Evolutionary conservation across 306 rosid genomes (phyloP).

Genomic region (Datisca glomerata): DNA sequence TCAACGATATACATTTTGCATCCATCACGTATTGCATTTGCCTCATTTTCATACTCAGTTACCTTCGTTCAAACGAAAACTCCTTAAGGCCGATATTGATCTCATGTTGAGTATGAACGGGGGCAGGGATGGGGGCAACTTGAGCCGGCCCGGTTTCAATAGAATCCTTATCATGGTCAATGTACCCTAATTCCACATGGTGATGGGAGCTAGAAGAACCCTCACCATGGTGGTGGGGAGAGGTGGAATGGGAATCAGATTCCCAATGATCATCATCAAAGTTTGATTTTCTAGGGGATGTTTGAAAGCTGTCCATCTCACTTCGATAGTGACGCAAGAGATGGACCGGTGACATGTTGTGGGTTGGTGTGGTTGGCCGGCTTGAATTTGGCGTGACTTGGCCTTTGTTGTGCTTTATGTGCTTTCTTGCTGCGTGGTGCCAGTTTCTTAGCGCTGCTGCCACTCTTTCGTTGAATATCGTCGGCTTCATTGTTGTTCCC

Average conservation of each 20-base stretch:
- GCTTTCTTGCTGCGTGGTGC: conserved; percentile 60
- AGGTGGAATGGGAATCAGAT: conserved; percentile 25
- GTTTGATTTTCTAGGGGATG: conserved; percentile 23
- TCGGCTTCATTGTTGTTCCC: conserved; percentile 77
- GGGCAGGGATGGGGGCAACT: not conserved
- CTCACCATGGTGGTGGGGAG: conserved; percentile 11
- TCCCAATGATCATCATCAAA: conserved; percentile 22
- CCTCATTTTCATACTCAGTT: too few species aligned
- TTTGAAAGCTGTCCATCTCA: conserved; percentile 38
- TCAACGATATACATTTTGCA: too few species aligned
- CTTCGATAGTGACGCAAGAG: conserved; percentile 38
- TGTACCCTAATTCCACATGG: conserved; percentile 16
- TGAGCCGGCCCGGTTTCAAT: conserved; percentile 1
- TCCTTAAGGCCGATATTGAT: conserved; percentile 27
- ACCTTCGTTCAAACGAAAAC: conserved; percentile 49
- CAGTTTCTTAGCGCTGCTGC: conserved; percentile 56
- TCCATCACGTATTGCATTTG: too few species aligned
- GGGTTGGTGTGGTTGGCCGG: conserved; percentile 38
- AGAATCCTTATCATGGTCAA: conserved; percentile 13
- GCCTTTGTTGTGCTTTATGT: conserved; percentile 39
- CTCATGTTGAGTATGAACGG: conserved; percentile 7
- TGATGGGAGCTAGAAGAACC: conserved; percentile 19
- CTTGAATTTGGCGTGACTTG: conserved; percentile 40
- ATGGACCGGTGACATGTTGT: conserved; percentile 39
- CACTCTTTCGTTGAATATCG: conserved; percentile 73